Percentiles rank a stretch among this genome's conserved stretches.
These are phyloP conservation scores for Claviceps humidiphila DNA, from an alignment of 2,329 filamentous ascomycete genomes.

Conservation along the genomic window DNA sequence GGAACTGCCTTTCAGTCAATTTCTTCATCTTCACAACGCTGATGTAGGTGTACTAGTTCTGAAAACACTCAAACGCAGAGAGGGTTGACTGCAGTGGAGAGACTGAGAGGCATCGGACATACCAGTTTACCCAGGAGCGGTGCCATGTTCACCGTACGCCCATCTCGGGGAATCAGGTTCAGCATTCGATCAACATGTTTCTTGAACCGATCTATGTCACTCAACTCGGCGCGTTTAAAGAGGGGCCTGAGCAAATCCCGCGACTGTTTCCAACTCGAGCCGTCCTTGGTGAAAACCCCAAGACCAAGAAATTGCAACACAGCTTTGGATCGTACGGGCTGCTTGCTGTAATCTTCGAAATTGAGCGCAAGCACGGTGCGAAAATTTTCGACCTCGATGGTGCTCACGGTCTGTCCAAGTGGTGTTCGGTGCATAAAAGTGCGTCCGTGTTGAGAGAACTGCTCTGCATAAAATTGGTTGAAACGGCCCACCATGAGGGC, in stretches of 20 bases:
- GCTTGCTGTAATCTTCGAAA: constrained; percentile 4
- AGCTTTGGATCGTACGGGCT: constrained; percentile 1
- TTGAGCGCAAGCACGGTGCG: constrained; percentile 4
- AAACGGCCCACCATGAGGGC: constrained; percentile 1
- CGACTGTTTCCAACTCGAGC: constrained; percentile 3
- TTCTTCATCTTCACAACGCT: neutral
- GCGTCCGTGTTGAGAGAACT: constrained; percentile 3
- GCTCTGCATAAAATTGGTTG: constrained; percentile 1
- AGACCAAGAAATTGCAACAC: constrained; percentile 2
- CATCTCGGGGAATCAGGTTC: neutral
- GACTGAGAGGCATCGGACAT: neutral
- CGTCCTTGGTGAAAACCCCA: constrained; percentile 5
- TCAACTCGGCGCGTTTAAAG: constrained; percentile 4
- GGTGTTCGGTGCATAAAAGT: constrained; percentile 3
- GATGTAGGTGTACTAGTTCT: neutral
- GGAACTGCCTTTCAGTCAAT: constrained; percentile 1
- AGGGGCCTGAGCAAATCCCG: constrained; percentile 2
- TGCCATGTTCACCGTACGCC: constrained; percentile 2
- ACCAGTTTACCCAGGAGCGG: constrained; percentile 4
- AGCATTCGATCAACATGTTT: constrained; percentile 6
- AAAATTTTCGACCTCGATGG: constrained; percentile 4
- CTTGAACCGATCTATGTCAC: constrained; percentile 4
- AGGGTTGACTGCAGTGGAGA: neutral
- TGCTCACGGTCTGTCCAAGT: neutral
- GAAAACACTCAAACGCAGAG: neutral